Base-by-base conservation (phyloP, 1,284 basidiomycete genomes). In the Phenoliferia sp. region DNA sequence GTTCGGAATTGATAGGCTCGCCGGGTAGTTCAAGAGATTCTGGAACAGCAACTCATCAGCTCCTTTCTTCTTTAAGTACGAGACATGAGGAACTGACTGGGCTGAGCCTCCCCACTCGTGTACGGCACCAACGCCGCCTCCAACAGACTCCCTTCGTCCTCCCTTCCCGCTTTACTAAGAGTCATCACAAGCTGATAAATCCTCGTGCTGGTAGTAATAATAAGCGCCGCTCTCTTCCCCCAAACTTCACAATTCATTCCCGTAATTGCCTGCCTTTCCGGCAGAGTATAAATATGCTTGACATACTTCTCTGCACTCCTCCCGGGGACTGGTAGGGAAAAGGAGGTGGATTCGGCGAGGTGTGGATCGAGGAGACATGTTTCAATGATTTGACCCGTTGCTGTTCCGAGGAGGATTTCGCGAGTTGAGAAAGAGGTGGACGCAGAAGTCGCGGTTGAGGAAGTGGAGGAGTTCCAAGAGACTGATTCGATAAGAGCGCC, bases 381-480 rank as follows among this genome's bases (percentile, higher is more conserved):
- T 28, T 95, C 92, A 73, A 92, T 89, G 35, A 97, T 87, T 19
- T 86, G 86, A 19, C 94, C 94, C 68, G 87, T 88, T 68, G 87
- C 82, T 0, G 89, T 90, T 22, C 95, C 96, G 62, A 99, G 85
- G n/a, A 99, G 84, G 67, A 95, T 87, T 78, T 94, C 91, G 52
- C 87, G 83, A 0, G 92, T 93, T 15, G 89, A 90, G 1, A 86
- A 88, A 17, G 85, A 63, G 3, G 79, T 75, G 22, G 78, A 75
- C 65, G 73, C 67, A 3, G 6, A 52, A 19, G 67, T 67, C 0
- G 86, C 82, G 2, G 87, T 85, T 22, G 85, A 84, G n/a, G 88
- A 81, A 75, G 94, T 93, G n/a, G n/a, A n/a, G n/a, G n/a, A n/a
- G n/a, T n/a, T 26, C 95, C 95, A 98, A 0, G 91, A 91, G n/a